Evolutionary conservation across 345 rosid species (phyloP), one percentile per base, ranked within the genome.

Genomic region (Sisymbrium irio): DNA sequence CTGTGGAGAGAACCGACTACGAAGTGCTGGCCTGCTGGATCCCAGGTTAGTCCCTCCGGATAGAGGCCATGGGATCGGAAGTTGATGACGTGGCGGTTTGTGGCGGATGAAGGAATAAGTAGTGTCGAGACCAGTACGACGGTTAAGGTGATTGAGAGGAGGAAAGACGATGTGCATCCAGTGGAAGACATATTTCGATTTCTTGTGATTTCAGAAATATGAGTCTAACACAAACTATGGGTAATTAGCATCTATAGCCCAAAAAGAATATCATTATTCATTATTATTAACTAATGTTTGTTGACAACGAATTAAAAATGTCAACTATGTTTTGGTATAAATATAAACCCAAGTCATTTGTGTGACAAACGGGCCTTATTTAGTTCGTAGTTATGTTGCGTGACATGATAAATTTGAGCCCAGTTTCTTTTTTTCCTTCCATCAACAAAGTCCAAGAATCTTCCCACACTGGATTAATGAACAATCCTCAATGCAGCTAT

Each of bases 21-120:
- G 83, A 93, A 93, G 82, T 90, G 93, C 42, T 88, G 85, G 51
- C 78, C 87, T 0, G 87, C 74, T 7, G 88, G 86, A 79, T 93
- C 97, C 86, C 89, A 87, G 15, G 89, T 77, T 4, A 88, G 35
- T 58, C 87, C 92, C 58, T 93, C 97, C 0, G 98, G 98, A 35
- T 87, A 90, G 71, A 93, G 97, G 14, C 78, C 85, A 0, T 77
- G 86, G 0, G 87, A 86, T 50, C 83, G 81, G 92, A 93, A 90
- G 62, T 75, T 79, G 80, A 93, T 84, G 74, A 78, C 74, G 81
- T 90, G 96, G 62, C 75, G 79, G 0, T 62, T 77, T 1, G 73
- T 14, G 68, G 86, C 83, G 12, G 75, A 10, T 14, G 85, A 76
- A 3, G 65, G 58, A 37, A 12, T 10, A 9, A 75, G 66, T 15